Evolutionary conservation across 495 filamentous ascomycete species (phyloP).

Genomic region (Paragyromitra xinjiangensis): DNA sequence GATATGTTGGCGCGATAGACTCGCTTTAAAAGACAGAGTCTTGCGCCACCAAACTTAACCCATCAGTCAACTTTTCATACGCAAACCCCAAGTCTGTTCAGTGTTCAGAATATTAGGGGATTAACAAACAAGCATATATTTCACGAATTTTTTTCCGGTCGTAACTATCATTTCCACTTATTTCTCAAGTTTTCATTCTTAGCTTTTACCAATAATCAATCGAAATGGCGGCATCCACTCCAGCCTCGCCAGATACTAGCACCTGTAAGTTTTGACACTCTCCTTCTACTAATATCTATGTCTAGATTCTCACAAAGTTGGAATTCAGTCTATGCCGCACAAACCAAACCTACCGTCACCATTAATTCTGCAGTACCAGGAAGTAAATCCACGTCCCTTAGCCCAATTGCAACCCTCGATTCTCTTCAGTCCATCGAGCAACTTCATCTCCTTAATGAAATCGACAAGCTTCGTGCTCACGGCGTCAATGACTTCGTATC

Average conservation of each 20-base stretch:
- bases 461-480: slow-evolving; percentile 66
- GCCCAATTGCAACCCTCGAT: slow-evolving; percentile 6
- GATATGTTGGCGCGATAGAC: background rate
- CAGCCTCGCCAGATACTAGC: background rate
- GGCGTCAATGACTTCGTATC: slow-evolving; percentile 68
- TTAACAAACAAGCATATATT: background rate
- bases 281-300: background rate
- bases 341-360: background rate
- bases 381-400: background rate
- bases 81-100: background rate
- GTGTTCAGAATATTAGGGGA: background rate
- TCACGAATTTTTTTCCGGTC: background rate
- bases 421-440: slow-evolving; percentile 59
- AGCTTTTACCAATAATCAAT: background rate
- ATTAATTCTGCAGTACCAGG: background rate
- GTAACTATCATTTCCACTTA: slow-evolving; percentile 1
- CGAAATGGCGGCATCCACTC: background rate
- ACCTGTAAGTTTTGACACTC: slow-evolving; percentile 5
- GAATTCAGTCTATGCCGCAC: background rate
- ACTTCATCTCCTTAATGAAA: slow-evolving; percentile 65
- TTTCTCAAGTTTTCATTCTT: background rate
- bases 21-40: background rate
- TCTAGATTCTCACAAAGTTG: background rate
- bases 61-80: background rate
- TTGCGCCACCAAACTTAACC: background rate